phyloP scores from a whole-genome alignment of 352 stramenopile species.

The Pythium aphanidermatum region DNA sequence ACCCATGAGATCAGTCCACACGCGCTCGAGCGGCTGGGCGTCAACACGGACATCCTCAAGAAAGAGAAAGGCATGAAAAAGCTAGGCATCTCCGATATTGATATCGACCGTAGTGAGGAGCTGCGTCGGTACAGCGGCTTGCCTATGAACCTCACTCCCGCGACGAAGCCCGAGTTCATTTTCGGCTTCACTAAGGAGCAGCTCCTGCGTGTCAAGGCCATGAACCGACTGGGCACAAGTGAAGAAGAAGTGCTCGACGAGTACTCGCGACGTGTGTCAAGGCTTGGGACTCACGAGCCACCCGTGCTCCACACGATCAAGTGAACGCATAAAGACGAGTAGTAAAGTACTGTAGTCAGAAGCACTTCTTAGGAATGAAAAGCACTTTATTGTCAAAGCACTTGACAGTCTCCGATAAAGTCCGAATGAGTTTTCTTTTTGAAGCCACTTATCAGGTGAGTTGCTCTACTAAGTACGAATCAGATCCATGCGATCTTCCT shows the following conservation, averaged over 20 bases:
- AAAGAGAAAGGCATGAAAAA: conserved; percentile 47
- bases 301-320: conserved; percentile 10
- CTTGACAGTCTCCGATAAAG: too few species aligned
- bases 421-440: too few species aligned
- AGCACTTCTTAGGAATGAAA: too few species aligned
- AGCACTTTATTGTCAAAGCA: too few species aligned
- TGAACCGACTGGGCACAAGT: conserved; percentile 29
- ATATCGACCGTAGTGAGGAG: conserved; percentile 27
- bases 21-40: conserved; percentile 26
- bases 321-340: background rate
- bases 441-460: too few species aligned
- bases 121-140: conserved; percentile 25
- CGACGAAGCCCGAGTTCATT: conserved; percentile 28
- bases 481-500: too few species aligned
- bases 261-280: conserved; percentile 26
- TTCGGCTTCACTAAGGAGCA: conserved; percentile 35
- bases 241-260: conserved; percentile 35
- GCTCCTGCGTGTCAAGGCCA: conserved; percentile 30
- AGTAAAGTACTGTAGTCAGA: too few species aligned
- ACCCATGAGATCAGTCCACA: conserved; percentile 24
- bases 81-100: conserved; percentile 34
- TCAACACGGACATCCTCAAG: conserved; percentile 32
- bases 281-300: conserved; percentile 21
- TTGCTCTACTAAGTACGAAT: too few species aligned
- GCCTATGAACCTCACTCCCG: conserved; percentile 2